Base-by-base conservation (phyloP, 768 basidiomycete genomes). In the Galerina marginata region DNA sequence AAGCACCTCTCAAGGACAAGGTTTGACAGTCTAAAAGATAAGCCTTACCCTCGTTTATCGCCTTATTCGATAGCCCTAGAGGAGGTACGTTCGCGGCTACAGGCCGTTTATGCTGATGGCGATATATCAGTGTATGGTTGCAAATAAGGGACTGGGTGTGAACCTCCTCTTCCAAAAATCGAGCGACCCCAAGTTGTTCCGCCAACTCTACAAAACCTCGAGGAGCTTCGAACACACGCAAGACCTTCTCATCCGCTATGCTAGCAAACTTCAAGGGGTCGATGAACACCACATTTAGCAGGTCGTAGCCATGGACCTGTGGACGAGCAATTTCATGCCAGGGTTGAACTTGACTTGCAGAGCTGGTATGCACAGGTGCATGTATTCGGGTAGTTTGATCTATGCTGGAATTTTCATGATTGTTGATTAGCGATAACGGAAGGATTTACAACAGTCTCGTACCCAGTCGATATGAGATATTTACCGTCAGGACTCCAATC, bases 231-330 rank as follows among this genome's bases (percentile, higher is more conserved):
- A 99, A 99, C 0, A 98, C 86, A 43, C 97, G 86, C 11, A 88
- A 86, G 10, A 99, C 95, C 74, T 99, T 99, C 75, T 99, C 97
- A 68, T 99, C 97, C 9, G 95, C 95, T 47, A 95, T 89, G 65
- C 93, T 96, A 16, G 89, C 90, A 70, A 98, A 96, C 33, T 84
- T 87, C 47, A 95, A 77, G 0, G 90, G 79, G 59, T 84, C 82
- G 47, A 96, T 81, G 72, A 94, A 96, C 2, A 84, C 85, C 6
- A 86, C 89, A 56, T 88, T 90, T 15, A 96, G 79, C 39, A 99
- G 77, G 69, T 98, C 95, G 72, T 99, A 98, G 6, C 97, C 97
- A 75, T 99, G 97, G 15, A 98, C 88, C 74, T 99, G 97, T 16
- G 97, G 97, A 3, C 97, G 88, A 26, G 85, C 86, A 26, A 99